Evolutionary conservation across 2,329 filamentous ascomycete species (phyloP).

Genomic region (Ceratocystis harringtonii): DNA sequence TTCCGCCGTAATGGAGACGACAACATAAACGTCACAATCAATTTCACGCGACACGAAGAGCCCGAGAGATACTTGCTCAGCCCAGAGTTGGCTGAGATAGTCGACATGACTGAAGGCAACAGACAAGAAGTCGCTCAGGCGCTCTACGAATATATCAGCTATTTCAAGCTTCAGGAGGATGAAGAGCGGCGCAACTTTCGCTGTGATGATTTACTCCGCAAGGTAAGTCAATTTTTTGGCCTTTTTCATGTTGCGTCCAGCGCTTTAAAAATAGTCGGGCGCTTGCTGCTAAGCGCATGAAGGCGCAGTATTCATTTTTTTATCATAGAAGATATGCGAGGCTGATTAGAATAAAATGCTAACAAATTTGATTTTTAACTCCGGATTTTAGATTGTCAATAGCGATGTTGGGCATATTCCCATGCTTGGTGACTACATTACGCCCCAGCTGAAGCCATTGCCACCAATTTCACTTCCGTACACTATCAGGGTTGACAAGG

Average conservation of each 20-base stretch:
- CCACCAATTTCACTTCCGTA: slow-evolving; percentile 74
- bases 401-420: slow-evolving; percentile 73
- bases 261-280: no score
- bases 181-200: slow-evolving; percentile 88
- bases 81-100: slow-evolving; percentile 62
- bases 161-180: slow-evolving; percentile 76
- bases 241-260: neutral
- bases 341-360: neutral
- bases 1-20: slow-evolving; percentile 89
- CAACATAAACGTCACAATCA: slow-evolving; percentile 81
- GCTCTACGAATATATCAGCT: slow-evolving; percentile 87
- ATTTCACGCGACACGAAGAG: slow-evolving; percentile 67
- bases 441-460: slow-evolving; percentile 61
- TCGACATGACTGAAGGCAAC: slow-evolving; percentile 77
- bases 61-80: slow-evolving; percentile 74
- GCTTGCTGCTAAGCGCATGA: no score
- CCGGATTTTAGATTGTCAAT: slow-evolving; percentile 47
- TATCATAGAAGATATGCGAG: no score
- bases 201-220: slow-evolving; percentile 69
- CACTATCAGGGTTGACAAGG: slow-evolving; percentile 82
- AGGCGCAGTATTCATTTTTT: no score
- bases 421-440: slow-evolving; percentile 64
- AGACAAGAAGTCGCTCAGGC: slow-evolving; percentile 78
- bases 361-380: neutral
- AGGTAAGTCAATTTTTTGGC: slow-evolving; percentile 36